A percentile compares a stretch with the other conserved stretches of the same genome.
Evolutionary conservation across 2,329 filamentous ascomycete genomes (phyloP).

Genomic region (Xylariales sp.): DNA sequence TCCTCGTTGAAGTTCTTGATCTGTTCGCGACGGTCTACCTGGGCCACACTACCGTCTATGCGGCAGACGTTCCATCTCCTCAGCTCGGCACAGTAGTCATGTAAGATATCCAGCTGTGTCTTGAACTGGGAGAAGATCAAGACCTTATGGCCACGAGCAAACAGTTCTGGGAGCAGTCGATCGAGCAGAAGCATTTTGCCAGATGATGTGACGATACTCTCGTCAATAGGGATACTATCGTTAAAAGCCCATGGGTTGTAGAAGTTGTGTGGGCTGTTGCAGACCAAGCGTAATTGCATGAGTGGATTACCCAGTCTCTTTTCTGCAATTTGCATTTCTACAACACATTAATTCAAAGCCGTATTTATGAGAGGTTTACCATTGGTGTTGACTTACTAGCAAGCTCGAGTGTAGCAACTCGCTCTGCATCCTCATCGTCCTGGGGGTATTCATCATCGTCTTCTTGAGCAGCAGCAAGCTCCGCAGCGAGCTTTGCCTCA

Average conservation of each 20-base stretch:
- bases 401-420: constrained; percentile 64
- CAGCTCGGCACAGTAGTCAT: constrained; percentile 78
- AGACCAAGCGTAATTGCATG: constrained; percentile 86
- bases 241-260: constrained; percentile 80
- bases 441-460: constrained; percentile 28
- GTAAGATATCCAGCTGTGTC: constrained; percentile 84
- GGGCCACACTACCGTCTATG: constrained; percentile 83
- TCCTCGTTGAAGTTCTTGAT: constrained; percentile 71
- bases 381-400: constrained; percentile 56
- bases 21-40: constrained; percentile 64
- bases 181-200: constrained; percentile 97
- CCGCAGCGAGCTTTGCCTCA: constrained; percentile 69
- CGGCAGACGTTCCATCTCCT: constrained; percentile 79
- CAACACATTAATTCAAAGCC: constrained; percentile 25
- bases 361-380: no score
- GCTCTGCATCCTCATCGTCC: constrained; percentile 58
- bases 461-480: constrained; percentile 41
- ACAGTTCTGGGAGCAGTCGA: constrained; percentile 71
- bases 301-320: constrained; percentile 94
- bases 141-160: constrained; percentile 77
- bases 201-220: constrained; percentile 78
- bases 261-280: constrained; percentile 94
- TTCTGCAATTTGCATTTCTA: constrained; percentile 76
- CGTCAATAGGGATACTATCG: constrained; percentile 60
- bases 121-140: constrained; percentile 97